phyloP scores from a whole-genome alignment of 2,329 filamentous ascomycete species.

The Arthroderma uncinatum region DNA sequence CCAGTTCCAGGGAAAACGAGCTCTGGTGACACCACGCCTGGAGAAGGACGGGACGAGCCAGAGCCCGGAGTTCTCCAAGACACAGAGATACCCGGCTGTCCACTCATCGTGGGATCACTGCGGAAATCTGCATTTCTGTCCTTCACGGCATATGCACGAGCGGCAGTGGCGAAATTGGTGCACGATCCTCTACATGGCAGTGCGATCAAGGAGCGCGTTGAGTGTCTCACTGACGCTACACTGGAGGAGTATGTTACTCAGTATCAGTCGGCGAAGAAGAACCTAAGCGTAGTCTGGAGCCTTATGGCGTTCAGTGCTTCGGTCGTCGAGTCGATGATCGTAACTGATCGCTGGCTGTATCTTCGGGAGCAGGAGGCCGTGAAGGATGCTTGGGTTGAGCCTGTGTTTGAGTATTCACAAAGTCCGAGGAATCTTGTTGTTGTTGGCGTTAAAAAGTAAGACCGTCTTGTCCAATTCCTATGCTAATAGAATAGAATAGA shows the following conservation, averaged over 20 bases:
- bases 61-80: background rate
- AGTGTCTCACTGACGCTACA: conserved; percentile 59
- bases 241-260: conserved; percentile 57
- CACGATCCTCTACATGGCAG: conserved; percentile 50
- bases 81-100: conserved; percentile 45
- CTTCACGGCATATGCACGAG: conserved; percentile 66
- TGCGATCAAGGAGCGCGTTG: conserved; percentile 56
- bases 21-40: background rate
- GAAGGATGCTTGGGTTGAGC: conserved; percentile 74
- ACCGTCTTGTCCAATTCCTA: background rate
- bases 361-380: conserved; percentile 68
- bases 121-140: conserved; percentile 67
- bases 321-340: conserved; percentile 80
- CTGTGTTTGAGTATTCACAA: conserved; percentile 76
- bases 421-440: conserved; percentile 89
- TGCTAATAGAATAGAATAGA: background rate
- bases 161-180: conserved; percentile 63
- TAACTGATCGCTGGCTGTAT: conserved; percentile 81
- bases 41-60: background rate
- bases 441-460: conserved; percentile 67
- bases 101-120: conserved; percentile 77
- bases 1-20: conserved; percentile 37
- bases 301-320: conserved; percentile 92
- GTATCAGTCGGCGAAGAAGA: conserved; percentile 59
- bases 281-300: conserved; percentile 80